Evolutionary conservation across 2,329 filamentous ascomycete species (phyloP).

Genomic region (Sporothrix protearum): DNA sequence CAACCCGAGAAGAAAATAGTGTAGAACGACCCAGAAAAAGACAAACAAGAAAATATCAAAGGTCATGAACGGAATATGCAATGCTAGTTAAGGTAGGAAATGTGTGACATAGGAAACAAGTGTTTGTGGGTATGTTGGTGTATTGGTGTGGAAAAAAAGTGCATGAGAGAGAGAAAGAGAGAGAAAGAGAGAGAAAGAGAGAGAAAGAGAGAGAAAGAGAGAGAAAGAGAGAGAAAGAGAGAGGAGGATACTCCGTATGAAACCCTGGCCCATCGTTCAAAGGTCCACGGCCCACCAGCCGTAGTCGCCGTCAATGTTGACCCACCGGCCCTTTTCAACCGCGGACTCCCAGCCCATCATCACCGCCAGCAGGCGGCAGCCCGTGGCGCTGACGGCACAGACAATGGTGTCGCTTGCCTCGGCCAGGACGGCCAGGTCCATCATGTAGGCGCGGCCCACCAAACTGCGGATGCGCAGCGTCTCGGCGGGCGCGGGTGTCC

Average conservation of each 20-base stretch:
- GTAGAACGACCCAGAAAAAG: background rate
- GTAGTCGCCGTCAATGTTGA: constrained; percentile 72
- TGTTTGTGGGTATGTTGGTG: background rate
- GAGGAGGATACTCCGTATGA: background rate
- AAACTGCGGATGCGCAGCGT: constrained; percentile 68
- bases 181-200: background rate
- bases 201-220: background rate
- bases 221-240: too few relatives aligned
- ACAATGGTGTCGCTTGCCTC: constrained; percentile 66
- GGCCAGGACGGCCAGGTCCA: constrained; percentile 73
- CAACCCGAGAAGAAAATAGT: background rate
- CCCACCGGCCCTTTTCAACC: constrained; percentile 60
- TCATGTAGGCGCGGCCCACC: constrained; percentile 74
- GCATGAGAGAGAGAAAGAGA: background rate
- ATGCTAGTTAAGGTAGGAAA: constrained; percentile 13
- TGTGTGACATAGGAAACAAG: background rate
- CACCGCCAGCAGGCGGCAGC: constrained; percentile 72
- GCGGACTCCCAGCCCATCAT: constrained; percentile 82
- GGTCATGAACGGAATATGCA: background rate
- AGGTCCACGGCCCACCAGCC: constrained; percentile 47
- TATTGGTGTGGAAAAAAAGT: background rate
- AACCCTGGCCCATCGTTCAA: background rate
- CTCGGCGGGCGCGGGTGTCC: constrained; percentile 38
- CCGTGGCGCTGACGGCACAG: constrained; percentile 70
- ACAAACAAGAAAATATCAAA: background rate